Evolutionary conservation across 208 protist genomes (phyloP).

Genomic region (Phytomonas serpens): DNA sequence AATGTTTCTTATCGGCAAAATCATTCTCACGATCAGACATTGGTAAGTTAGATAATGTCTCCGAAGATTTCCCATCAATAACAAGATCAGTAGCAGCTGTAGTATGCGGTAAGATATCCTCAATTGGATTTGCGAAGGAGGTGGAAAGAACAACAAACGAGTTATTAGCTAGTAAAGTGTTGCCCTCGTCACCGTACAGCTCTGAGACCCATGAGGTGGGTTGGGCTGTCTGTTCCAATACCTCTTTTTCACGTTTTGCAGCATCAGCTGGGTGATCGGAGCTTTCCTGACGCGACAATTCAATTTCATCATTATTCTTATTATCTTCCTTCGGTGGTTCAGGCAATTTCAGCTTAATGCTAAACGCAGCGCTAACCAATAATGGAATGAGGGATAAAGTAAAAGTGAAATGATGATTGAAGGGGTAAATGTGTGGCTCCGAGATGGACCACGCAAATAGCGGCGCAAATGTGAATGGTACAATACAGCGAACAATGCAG

Average conservation of each 20-base stretch:
- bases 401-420: conserved; percentile 70
- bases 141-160: conserved; percentile 37
- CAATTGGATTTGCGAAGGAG: conserved; percentile 32
- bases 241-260: neutral
- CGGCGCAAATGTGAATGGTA: conserved; percentile 53
- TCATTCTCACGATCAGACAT: neutral
- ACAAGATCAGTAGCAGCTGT: neutral
- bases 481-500: conserved; percentile 47
- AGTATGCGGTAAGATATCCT: conserved; percentile 20
- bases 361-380: conserved; percentile 16
- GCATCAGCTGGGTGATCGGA: neutral
- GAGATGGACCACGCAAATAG: conserved; percentile 79
- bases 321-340: neutral
- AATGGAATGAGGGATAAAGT: conserved; percentile 43
- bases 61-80: neutral
- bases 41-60: neutral
- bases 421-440: conserved; percentile 31
- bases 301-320: neutral
- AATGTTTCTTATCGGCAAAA: neutral
- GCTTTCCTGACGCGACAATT: neutral
- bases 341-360: conserved; percentile 3
- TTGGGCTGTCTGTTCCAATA: neutral
- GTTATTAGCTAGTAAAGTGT: conserved; percentile 22
- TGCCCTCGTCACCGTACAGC: neutral
- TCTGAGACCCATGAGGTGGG: neutral